Percentiles rank a stretch among this genome's conserved stretches.
Evolutionary conservation across 306 rosid species (phyloP).

Genomic region (Lathyrus sativus): DNA sequence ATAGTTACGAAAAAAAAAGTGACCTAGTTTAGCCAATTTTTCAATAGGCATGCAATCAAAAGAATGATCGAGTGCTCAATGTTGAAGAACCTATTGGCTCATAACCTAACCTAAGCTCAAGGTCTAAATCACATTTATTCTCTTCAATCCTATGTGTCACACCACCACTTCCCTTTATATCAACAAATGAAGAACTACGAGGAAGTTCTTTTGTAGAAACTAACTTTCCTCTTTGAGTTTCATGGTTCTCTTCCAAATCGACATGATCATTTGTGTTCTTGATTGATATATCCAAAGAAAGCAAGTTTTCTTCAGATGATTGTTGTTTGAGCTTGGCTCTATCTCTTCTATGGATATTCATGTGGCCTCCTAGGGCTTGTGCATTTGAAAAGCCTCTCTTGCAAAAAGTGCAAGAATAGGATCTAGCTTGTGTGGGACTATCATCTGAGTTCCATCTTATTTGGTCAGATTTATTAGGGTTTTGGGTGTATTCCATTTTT

Average conservation of each 20-base stretch:
- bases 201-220: slow-evolving; percentile 26
- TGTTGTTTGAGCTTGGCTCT: slow-evolving; percentile 68
- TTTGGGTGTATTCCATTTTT: slow-evolving; percentile 44
- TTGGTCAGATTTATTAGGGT: slow-evolving; percentile 40
- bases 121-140: slow-evolving; percentile 48
- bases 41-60: slow-evolving; percentile 35
- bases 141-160: slow-evolving; percentile 27
- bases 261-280: slow-evolving; percentile 30
- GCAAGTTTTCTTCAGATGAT: slow-evolving; percentile 50
- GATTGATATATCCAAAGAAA: slow-evolving; percentile 43
- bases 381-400: slow-evolving; percentile 73
- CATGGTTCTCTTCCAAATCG: slow-evolving; percentile 43
- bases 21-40: slow-evolving; percentile 35
- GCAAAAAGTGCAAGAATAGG: slow-evolving; percentile 67
- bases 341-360: slow-evolving; percentile 79
- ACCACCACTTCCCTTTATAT: slow-evolving; percentile 3
- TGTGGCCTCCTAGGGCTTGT: slow-evolving; percentile 86
- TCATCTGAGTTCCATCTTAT: slow-evolving; percentile 52
- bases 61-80: slow-evolving; percentile 52
- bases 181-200: slow-evolving; percentile 42
- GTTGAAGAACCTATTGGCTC: slow-evolving; percentile 40
- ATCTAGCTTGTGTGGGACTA: slow-evolving; percentile 38
- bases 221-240: slow-evolving; percentile 27
- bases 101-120: slow-evolving; percentile 64
- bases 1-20: slow-evolving; percentile 28